Base-by-base conservation (phyloP, 2,329 filamentous ascomycete genomes). In the Pseudogymnoascus sp. region DNA sequence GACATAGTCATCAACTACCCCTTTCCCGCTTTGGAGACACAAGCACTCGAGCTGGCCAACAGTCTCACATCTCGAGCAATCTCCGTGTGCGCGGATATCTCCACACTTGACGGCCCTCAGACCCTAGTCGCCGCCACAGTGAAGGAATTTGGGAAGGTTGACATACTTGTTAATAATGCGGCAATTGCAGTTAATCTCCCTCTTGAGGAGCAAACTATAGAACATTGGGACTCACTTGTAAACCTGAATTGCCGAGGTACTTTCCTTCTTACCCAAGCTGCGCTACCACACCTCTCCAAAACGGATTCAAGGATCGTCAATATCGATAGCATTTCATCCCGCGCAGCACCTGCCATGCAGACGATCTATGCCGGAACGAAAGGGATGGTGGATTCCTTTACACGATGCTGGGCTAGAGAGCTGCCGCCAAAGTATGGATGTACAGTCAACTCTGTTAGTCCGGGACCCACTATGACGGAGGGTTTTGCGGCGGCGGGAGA, bases 351-450 rank as follows among this genome's bases (percentile, higher is more conserved):
- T 5, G 62, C 75, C 8, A 68, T 72, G 63, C 76, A 78, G 66
- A 79, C 77, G n/a, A 77, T 81, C 64, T 81, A 81, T 67, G 77
- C 78, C 3, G 78, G 78, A 0, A 79, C 77, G 7, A 81, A 81
- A 67, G 77, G 77, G n/a, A 80, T 80, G 77, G 73, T 79, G 0
- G 79, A 81, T 65, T 74, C 73, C 2, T 79, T 80, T 62, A 81
- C 79, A 0, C 70, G 73, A 23, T 74, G 73, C 42, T 80, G 79
- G 76, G 68, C 68, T 5, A 68, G 64, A 31, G 78, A 80, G 65
- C 69, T 80, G 37, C 76, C 77, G 14, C 76, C 72, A 1, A 75
- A 76, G 63, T 80, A 80, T 66, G 75, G 75, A 3, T 77, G 76
- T 66, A 80, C 78, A 1, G 78, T 80, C 23, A 80, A 80, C 62